Conservation (phyloP, 257 asterid genomes). For the Leptodermis oblonga region DNA sequence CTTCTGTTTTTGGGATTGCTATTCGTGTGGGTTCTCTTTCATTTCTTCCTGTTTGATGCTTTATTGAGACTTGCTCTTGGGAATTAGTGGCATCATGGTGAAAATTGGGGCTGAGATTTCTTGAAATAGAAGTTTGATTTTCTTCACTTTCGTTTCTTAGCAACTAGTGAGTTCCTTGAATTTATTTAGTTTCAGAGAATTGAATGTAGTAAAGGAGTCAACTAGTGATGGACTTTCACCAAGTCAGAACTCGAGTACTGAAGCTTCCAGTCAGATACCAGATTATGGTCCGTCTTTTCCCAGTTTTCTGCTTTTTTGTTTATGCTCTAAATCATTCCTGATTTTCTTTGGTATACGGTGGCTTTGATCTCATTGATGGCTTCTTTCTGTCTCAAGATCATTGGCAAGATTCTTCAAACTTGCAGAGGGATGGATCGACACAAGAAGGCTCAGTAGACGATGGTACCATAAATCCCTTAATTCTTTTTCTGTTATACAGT, state of each 20-base stretch:
- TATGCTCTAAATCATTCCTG: neutral
- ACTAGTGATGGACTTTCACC: conserved; percentile 19
- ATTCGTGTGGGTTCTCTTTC: neutral
- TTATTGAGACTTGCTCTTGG: neutral
- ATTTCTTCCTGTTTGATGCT: neutral
- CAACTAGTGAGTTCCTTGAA: neutral
- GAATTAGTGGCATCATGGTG: neutral
- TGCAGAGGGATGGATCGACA: conserved; percentile 27
- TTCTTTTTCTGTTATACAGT: neutral
- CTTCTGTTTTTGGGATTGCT: neutral
- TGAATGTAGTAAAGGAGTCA: conserved; percentile 20
- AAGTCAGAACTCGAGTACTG: conserved; percentile 21
- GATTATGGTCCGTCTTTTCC: conserved; percentile 30
- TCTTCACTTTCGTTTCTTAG: neutral
- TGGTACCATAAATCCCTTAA: conserved; percentile 29
- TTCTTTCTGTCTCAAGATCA: conserved; percentile 30
- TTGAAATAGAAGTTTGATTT: neutral
- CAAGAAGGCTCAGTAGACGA: conserved; percentile 42
- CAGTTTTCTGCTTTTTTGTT: neutral
- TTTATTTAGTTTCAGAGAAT: conserved; percentile 36
- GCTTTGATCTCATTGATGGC: conserved; percentile 12
- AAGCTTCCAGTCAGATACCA: conserved; percentile 22
- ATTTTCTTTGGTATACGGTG: neutral
- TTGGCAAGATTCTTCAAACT: conserved; percentile 20
- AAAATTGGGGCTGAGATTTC: neutral